phyloP scores from a whole-genome alignment of 345 rosid genomes.

The Pistacia atlantica region DNA sequence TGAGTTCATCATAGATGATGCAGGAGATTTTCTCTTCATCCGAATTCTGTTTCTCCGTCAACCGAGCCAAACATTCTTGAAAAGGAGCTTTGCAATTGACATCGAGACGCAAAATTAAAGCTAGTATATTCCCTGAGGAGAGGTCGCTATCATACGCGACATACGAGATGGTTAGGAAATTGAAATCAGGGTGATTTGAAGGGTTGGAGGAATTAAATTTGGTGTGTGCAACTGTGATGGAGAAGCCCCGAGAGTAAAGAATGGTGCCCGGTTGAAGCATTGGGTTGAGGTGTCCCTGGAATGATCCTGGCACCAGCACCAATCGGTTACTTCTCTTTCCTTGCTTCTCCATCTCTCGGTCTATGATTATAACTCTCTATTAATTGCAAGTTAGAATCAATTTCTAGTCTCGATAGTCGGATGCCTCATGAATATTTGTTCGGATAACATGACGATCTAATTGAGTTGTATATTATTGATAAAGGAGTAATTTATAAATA shows the following conservation, averaged over 20 bases:
- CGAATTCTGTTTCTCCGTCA: constrained; percentile 23
- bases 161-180: constrained; percentile 43
- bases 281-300: constrained; percentile 50
- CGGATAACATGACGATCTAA: too few species aligned
- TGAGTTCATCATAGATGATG: constrained; percentile 53
- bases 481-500: too few species aligned
- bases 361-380: neutral
- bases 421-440: too few species aligned
- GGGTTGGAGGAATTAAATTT: constrained; percentile 34
- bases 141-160: constrained; percentile 25
- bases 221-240: constrained; percentile 37
- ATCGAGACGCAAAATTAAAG: constrained; percentile 36
- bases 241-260: constrained; percentile 39
- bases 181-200: constrained; percentile 36
- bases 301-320: constrained; percentile 42
- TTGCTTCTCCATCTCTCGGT: constrained; percentile 6
- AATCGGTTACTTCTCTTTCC: constrained; percentile 5
- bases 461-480: too few species aligned
- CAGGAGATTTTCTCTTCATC: constrained; percentile 33
- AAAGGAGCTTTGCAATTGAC: constrained; percentile 39
- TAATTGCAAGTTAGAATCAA: too few species aligned
- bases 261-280: constrained; percentile 48
- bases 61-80: constrained; percentile 30
- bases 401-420: neutral
- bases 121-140: constrained; percentile 22